Conservation (phyloP, 768 basidiomycete genomes). For the Lactarius vividus region DNA sequence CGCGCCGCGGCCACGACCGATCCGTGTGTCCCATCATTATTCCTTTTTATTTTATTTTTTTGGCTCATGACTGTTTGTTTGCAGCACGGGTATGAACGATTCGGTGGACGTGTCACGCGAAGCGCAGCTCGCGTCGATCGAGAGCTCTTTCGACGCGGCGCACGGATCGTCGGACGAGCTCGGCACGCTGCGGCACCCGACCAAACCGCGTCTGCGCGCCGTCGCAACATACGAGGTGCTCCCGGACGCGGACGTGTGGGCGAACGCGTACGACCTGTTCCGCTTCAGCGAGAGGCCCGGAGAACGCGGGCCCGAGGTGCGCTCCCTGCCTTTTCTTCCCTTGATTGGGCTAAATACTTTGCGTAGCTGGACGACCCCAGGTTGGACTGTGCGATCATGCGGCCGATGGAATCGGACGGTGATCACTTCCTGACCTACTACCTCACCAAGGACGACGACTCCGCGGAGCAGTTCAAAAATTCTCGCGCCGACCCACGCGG, state of each 20-base stretch:
- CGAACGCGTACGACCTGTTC: conserved; percentile 86
- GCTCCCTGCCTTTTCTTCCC: conserved; percentile 30
- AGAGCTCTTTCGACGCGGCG: conserved; percentile 67
- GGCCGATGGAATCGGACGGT: conserved; percentile 85
- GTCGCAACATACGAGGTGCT: conserved; percentile 80
- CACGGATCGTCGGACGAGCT: conserved; percentile 57
- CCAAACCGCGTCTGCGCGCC: conserved; percentile 69
- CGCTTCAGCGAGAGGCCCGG: conserved; percentile 83
- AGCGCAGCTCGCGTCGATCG: conserved; percentile 77
- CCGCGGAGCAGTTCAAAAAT: conserved; percentile 64
- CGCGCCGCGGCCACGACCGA: conserved; percentile 43
- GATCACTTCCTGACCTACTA: conserved; percentile 88
- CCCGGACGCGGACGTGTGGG: conserved; percentile 85
- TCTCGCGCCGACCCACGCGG: conserved; percentile 43
- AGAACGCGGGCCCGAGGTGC: conserved; percentile 66
- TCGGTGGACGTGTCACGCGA: conserved; percentile 65
- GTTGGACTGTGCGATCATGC: conserved; percentile 79
- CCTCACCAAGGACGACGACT: conserved; percentile 71
- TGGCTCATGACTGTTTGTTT: not conserved
- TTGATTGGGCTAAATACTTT: not conserved
- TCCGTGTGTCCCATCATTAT: conserved; percentile 45
- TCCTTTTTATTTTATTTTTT: not conserved
- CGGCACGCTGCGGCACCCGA: conserved; percentile 65
- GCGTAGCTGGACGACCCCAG: conserved; percentile 71
- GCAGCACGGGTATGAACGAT: conserved; percentile 43